phyloP scores from a whole-genome alignment of 371 early-diverging fungal species.

The Sporodiniella umbellata region DNA sequence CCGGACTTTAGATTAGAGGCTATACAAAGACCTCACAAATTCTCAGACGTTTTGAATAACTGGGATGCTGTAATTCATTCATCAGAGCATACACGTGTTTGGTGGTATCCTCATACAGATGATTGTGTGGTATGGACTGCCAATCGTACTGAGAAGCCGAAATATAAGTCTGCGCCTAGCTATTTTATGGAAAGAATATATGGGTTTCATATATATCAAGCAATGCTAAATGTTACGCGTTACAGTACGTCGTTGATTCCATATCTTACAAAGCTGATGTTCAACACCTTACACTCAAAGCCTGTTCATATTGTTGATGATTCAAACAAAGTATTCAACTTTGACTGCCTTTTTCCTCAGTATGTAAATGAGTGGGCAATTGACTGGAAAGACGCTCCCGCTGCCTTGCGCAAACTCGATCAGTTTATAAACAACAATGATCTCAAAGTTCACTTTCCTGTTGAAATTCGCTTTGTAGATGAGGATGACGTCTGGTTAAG shows the following conservation, averaged over 20 bases:
- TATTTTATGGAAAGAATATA: slow-evolving; percentile 54
- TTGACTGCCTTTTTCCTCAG: slow-evolving; percentile 83
- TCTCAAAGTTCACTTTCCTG: slow-evolving; percentile 72
- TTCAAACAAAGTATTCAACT: slow-evolving; percentile 75
- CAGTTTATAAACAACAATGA: slow-evolving; percentile 52
- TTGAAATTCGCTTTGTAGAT: slow-evolving; percentile 79
- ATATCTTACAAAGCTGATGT: slow-evolving; percentile 53
- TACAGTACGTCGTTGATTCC: slow-evolving; percentile 62
- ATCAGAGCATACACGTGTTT: slow-evolving; percentile 78
- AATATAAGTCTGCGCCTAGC: slow-evolving; percentile 16
- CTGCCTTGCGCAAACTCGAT: slow-evolving; percentile 62
- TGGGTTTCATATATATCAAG: slow-evolving; percentile 66
- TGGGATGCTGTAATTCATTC: slow-evolving; percentile 56
- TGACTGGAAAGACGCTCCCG: slow-evolving; percentile 61
- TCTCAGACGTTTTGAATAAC: slow-evolving; percentile 55
- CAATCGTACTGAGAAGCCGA: slow-evolving; percentile 56
- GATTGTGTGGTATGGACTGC: slow-evolving; percentile 76
- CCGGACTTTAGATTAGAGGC: slow-evolving; percentile 67
- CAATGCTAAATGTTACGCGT: slow-evolving; percentile 60
- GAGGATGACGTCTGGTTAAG: slow-evolving; percentile 79
- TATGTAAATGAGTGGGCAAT: slow-evolving; percentile 89
- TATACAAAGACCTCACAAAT: slow-evolving; percentile 62
- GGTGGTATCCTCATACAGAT: slow-evolving; percentile 88
- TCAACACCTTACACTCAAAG: slow-evolving; percentile 41
- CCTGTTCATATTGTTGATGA: slow-evolving; percentile 57